Evolutionary conservation across 2,329 filamentous ascomycete genomes (phyloP), one percentile per base, ranked within the genome.

Genomic region (Coniella lustricola): DNA sequence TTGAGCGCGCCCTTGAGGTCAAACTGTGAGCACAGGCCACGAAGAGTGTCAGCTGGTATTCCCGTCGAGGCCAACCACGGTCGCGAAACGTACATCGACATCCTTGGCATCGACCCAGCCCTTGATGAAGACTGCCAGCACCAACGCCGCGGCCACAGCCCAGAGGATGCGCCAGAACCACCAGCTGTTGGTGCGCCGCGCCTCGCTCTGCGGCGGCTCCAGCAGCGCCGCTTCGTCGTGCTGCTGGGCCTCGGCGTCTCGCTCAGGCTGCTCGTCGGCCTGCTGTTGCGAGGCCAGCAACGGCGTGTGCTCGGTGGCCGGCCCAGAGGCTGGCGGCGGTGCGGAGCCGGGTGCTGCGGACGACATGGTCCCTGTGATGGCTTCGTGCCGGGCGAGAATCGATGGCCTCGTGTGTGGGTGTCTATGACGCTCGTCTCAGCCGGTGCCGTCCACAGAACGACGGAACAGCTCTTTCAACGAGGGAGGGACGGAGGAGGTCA

Each of bases 61-160:
- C 14, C 16, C 38, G 8, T 12, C 38, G 21, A 22, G 21, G n/a
- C 20, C 38, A 25, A n/a, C 38, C 14, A 14, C n/a, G 10, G n/a
- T 3, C 8, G 4, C 18, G 29, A n/a, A 1, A 59, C 63, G 46
- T 34, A 70, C 69, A 44, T 70, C 57, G 20, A 68, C 63, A 52
- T 71, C 68, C 18, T 62, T 58, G 3, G 66, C 66, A 51, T 73
- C 68, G n/a, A 71, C 54, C 70, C 69, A 73, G 4, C 68, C 69
- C 51, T 71, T 72, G 37, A 72, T 62, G 45, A 73, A 72, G 14
- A 70, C 48, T 1, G 53, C 62, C 13, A 69, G 52, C 13, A 69
- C 41, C 1, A 67, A 34, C 1, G 57, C 56, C 1, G 50, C 62
- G 7, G 64, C 16, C 13, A 70, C 25, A n/a, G 52, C 18, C 68